Evolutionary conservation across 1,139 yeast genomes (phyloP), one percentile per base, ranked within the genome.

Genomic region (Candida frijolesensis): DNA sequence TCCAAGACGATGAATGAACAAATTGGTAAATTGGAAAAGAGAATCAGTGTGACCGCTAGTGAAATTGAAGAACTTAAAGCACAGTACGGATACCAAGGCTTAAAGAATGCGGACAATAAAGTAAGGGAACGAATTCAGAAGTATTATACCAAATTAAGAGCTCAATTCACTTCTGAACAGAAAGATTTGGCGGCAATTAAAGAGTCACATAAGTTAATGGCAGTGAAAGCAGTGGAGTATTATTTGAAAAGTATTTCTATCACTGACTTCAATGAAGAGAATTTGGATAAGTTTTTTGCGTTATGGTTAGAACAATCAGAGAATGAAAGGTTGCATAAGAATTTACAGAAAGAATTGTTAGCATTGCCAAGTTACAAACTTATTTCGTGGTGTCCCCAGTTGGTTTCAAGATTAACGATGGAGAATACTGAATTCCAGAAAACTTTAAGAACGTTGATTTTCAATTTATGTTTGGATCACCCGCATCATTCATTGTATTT

Each of bases 371-470:
- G 80, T 18, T 72, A 74, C 59, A 84, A 84, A 58, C 79, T 90
- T 50, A 74, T 89, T 3, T 82, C 90, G 0, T 91, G 97, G 96
- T 75, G 86, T 43, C 85, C 89, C 51, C 99, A 94, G 63, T 74
- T 94, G 44, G 78, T 89, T 4, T 89, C 98, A 0, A 75, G 96
- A 51, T 65, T 92, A 19, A 71, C 83, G 0, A 67, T 67, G 37
- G 87, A 81, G 19, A 52, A 59, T 0, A 61, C 76, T 6, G 59
- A 53, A 0, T 91, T 90, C 59, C 97, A 90, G 60, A 57, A 53
- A 0, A 63, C 79, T 0, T 68, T 94, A 40, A 78, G 77, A 42
- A 56, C 60, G 1, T 64, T 91, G 7, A 68, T 92, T 15, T 60
- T 71, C 3, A 65, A 74, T 4, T 65, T 90, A 22, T 78, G 89